Evolutionary conservation across 2,329 filamentous ascomycete species (phyloP).

Genomic region (Fusarium sp.): DNA sequence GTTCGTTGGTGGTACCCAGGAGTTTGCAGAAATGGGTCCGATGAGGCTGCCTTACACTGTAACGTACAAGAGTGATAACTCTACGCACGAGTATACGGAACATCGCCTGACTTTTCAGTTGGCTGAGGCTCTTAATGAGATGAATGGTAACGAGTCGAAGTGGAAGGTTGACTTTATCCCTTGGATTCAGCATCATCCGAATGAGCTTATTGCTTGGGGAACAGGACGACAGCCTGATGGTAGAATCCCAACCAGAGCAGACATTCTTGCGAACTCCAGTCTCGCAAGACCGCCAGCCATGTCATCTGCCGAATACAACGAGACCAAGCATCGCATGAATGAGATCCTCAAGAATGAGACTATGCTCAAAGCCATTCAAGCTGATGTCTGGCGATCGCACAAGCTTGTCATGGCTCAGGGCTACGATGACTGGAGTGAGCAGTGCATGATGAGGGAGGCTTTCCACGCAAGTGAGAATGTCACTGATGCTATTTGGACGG

Average conservation of each 20-base stretch:
- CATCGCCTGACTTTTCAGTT: conserved; percentile 75
- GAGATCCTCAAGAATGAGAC: conserved; percentile 33
- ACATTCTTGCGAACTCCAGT: conserved; percentile 2
- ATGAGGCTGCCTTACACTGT: conserved; percentile 73
- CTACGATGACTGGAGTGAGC: conserved; percentile 17
- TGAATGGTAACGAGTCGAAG: conserved; percentile 65
- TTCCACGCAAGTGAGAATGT: conserved; percentile 19
- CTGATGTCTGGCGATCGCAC: conserved; percentile 18
- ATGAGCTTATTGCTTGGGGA: conserved; percentile 19
- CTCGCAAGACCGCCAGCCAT: conserved; percentile 8
- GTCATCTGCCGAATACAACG: conserved; percentile 9
- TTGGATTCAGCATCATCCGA: conserved; percentile 63
- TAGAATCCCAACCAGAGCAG: conserved; percentile 5
- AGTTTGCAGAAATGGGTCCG: conserved; percentile 66
- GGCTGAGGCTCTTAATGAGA: conserved; percentile 67
- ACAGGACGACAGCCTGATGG: neutral
- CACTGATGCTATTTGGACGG: conserved; percentile 17
- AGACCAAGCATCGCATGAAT: conserved; percentile 23
- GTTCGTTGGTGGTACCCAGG: conserved; percentile 64
- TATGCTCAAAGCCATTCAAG: conserved; percentile 9
- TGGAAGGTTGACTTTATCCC: conserved; percentile 71
- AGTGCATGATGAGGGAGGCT: conserved; percentile 16
- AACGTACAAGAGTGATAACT: conserved; percentile 63
- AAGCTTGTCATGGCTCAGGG: conserved; percentile 15
- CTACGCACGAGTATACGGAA: conserved; percentile 70